phyloP scores from a whole-genome alignment of 805 yeast species.

The Kazachstania kunashirensis region DNA sequence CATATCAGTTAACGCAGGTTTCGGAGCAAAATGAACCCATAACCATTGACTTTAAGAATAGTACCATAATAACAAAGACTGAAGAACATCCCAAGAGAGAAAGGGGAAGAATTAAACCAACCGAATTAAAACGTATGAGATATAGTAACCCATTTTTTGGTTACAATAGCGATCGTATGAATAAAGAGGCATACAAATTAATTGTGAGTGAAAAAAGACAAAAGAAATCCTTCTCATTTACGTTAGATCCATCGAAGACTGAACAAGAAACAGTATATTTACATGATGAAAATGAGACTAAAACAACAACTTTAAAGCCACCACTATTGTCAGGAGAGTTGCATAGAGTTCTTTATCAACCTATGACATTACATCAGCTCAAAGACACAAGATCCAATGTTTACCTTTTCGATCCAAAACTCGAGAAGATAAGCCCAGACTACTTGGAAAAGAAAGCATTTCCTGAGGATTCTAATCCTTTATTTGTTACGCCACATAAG shows the following conservation, averaged over 20 bases:
- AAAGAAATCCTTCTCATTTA: constrained; percentile 2
- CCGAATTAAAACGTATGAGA: neutral
- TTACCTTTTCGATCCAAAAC: constrained; percentile 54
- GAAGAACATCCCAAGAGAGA: too few species aligned
- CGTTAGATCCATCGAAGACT: constrained; percentile 4
- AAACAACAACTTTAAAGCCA: constrained; percentile 7
- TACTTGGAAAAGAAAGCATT: constrained; percentile 8
- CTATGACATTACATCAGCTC: constrained; percentile 61
- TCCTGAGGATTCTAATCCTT: constrained; percentile 6
- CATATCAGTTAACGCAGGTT: too few species aligned
- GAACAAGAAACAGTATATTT: constrained; percentile 11
- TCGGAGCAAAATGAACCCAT: too few species aligned
- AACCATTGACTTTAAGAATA: neutral
- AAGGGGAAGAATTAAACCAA: neutral
- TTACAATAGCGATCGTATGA: neutral
- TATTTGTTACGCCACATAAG: constrained; percentile 57
- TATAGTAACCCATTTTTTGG: neutral
- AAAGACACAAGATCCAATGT: constrained; percentile 71
- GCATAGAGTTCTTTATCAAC: constrained; percentile 65
- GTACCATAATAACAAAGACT: neutral
- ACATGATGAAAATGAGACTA: constrained; percentile 4
- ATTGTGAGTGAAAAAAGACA: neutral
- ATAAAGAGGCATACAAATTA: neutral
- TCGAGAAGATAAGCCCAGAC: constrained; percentile 44
- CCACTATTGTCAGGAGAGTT: constrained; percentile 60